A percentile compares a stretch with the other conserved stretches of the same genome.
Evolutionary conservation across 495 filamentous ascomycete genomes (phyloP).

Genomic region (Neurospora cerealis): DNA sequence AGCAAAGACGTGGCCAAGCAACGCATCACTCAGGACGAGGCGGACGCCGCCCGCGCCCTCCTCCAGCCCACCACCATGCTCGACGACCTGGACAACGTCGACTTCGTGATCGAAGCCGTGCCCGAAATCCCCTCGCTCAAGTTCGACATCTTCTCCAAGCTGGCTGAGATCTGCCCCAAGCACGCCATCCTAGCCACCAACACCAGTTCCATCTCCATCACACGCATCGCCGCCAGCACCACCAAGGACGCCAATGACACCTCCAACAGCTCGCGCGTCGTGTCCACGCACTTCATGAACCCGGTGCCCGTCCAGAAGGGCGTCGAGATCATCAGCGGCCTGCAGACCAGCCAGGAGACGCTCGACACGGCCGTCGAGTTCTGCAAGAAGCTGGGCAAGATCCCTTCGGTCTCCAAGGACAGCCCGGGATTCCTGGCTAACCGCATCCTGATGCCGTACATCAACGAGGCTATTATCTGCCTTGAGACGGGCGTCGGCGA

Average conservation of each 20-base stretch:
- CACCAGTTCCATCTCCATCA: slow-evolving; percentile 95
- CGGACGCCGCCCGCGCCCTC: slow-evolving; percentile 56
- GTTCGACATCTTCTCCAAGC: slow-evolving; percentile 70
- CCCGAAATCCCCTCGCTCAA: slow-evolving; percentile 89
- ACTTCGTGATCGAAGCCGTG: slow-evolving; percentile 97
- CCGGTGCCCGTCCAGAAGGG: slow-evolving; percentile 95
- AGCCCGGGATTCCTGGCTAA: slow-evolving; percentile 94
- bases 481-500: slow-evolving; percentile 84
- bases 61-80: slow-evolving; percentile 63
- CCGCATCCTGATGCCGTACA: slow-evolving; percentile 96
- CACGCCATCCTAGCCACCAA: slow-evolving; percentile 94
- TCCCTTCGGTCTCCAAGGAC: slow-evolving; percentile 76
- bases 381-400: slow-evolving; percentile 86
- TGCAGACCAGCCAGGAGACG: slow-evolving; percentile 80
- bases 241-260: slow-evolving; percentile 60
- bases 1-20: slow-evolving; percentile 85
- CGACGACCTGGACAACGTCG: slow-evolving; percentile 70
- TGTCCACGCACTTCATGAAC: slow-evolving; percentile 99
- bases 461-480: slow-evolving; percentile 97
- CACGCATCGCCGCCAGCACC: slow-evolving; percentile 81
- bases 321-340: slow-evolving; percentile 89
- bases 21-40: slow-evolving; percentile 67
- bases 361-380: slow-evolving; percentile 77
- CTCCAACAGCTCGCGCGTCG: slow-evolving; percentile 74
- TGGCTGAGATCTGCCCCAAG: slow-evolving; percentile 74